Evolutionary conservation across 1,284 basidiomycete species (phyloP), one percentile per base, ranked within the genome.

Genomic region (Boletellus sp.): DNA sequence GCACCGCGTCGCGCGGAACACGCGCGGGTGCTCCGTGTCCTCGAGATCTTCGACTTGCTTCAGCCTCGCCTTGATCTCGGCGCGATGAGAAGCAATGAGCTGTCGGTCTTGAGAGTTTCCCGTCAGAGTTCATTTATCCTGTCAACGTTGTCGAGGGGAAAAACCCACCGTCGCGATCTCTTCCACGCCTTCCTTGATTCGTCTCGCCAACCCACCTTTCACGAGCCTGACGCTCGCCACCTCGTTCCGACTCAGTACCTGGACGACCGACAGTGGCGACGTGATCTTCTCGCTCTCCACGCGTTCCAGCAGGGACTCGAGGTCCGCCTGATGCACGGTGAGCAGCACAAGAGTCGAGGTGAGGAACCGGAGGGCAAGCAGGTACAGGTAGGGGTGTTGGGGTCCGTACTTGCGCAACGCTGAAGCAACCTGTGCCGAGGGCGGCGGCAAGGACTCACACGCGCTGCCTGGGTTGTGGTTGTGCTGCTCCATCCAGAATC

Each of bases 1-100:
- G 68, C 96, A 99, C 37, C 91, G 79, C 4, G 93, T 94, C 59
- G 95, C 90, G 63, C 97, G 94, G 76, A 98, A 97, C 18, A 97
- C 89, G 13, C 85, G 81, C 0, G 94, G 91, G 48, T 85, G 80
- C 15, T 82, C 79, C 1, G 83, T 76, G 67, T 94, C 86, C 1
- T 86, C 81, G 13, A 99, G 78, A 35, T 91, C 87, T 33, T 81
- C 77, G 8, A 98, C 87, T 61, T 94, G 90, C 56, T 84, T 82
- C 56, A 90, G 72, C 68, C 93, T 96, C 18, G 82, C 74, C n/a
- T 77, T 76, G 1, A 92, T 94, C 71, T 97, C 94, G 16, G 81
- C 66, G 24, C 91, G 84, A 71, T 99, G 98, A 4, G 93, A 94
- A 32, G 79, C 75, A 28, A 91, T 91, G 54, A 96, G 79, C 50